A percentile compares a stretch with the other conserved stretches of the same genome.
These are phyloP conservation scores for Komagataella kurtzmanii DNA, from an alignment of 805 yeast genomes.

Conservation along the genomic window DNA sequence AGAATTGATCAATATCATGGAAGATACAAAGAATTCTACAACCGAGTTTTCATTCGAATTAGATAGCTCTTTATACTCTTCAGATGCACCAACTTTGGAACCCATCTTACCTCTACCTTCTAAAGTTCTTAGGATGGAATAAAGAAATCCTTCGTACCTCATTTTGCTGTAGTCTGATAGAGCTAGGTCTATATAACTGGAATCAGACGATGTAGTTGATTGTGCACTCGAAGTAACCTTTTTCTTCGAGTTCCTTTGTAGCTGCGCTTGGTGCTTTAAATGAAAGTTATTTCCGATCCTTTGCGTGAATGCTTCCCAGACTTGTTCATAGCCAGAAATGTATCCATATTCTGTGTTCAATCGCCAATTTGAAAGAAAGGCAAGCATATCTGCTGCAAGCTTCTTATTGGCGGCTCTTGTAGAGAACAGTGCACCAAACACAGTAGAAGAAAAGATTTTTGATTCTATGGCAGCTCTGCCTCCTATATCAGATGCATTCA, in stretches of 20 bases:
- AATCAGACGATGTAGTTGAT: background rate
- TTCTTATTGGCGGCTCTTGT: slow-evolving; percentile 71
- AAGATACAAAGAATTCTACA: slow-evolving; percentile 36
- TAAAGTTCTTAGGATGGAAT: slow-evolving; percentile 15
- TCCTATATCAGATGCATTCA: slow-evolving; percentile 51
- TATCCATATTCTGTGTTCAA: slow-evolving; percentile 1
- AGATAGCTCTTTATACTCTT: slow-evolving; percentile 49
- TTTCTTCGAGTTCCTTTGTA: background rate
- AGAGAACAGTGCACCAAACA: slow-evolving; percentile 69
- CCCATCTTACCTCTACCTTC: slow-evolving; percentile 81
- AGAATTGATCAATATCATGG: slow-evolving; percentile 35
- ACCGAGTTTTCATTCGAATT: slow-evolving; percentile 48
- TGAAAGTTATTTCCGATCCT: slow-evolving; percentile 20
- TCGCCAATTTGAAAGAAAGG: slow-evolving; percentile 26
- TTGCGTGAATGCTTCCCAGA: slow-evolving; percentile 13
- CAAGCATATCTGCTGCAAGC: slow-evolving; percentile 70
- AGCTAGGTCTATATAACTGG: background rate
- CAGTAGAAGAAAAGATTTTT: slow-evolving; percentile 46
- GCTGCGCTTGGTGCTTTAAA: slow-evolving; percentile 13
- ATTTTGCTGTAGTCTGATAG: slow-evolving; percentile 10
- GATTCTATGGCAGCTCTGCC: slow-evolving; percentile 51
- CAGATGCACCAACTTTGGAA: slow-evolving; percentile 85
- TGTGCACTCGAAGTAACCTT: background rate
- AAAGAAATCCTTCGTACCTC: slow-evolving; percentile 20
- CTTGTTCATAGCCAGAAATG: slow-evolving; percentile 4